phyloP scores from a whole-genome alignment of 1,139 yeast species.

The Yarrowia galli region DNA sequence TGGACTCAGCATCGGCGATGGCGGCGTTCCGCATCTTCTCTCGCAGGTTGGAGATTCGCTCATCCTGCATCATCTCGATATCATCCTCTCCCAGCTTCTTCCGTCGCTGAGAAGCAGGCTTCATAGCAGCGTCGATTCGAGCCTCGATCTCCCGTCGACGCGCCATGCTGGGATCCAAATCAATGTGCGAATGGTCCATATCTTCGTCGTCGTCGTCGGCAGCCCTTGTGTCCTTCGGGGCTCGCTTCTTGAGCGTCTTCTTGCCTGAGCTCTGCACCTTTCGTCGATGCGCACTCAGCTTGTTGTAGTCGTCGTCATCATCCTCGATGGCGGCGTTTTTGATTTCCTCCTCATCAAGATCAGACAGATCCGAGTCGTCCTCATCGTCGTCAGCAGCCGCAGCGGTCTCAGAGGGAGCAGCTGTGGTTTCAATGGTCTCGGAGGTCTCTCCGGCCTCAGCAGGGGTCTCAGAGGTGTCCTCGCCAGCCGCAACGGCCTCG shows the following conservation, averaged over 20 bases:
- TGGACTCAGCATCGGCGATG: slow-evolving; percentile 83
- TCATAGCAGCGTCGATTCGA: slow-evolving; percentile 76
- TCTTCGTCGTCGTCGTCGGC: slow-evolving; percentile 40
- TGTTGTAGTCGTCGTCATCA: slow-evolving; percentile 53
- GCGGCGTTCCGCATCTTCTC: slow-evolving; percentile 96
- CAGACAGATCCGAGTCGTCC: slow-evolving; percentile 51
- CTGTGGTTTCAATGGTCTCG: not conserved
- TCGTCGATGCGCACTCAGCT: slow-evolving; percentile 52
- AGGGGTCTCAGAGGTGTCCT: slow-evolving; percentile 42
- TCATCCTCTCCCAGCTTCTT: slow-evolving; percentile 85
- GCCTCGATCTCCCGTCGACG: slow-evolving; percentile 83
- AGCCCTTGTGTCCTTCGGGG: slow-evolving; percentile 24
- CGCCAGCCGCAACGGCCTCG: slow-evolving; percentile 29
- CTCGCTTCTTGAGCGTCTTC: slow-evolving; percentile 38
- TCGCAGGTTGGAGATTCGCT: slow-evolving; percentile 77
- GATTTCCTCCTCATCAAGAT: slow-evolving; percentile 53
- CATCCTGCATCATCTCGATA: slow-evolving; percentile 94
- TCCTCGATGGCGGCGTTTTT: slow-evolving; percentile 46
- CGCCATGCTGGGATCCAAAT: slow-evolving; percentile 56
- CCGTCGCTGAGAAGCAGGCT: slow-evolving; percentile 56
- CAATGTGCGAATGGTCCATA: slow-evolving; percentile 39
- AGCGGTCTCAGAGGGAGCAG: not conserved
- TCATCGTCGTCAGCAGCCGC: slow-evolving; percentile 26
- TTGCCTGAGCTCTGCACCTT: slow-evolving; percentile 37
- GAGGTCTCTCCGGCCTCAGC: not conserved